Evolutionary conservation across 768 basidiomycete genomes (phyloP).

Genomic region (Phaffia australis): DNA sequence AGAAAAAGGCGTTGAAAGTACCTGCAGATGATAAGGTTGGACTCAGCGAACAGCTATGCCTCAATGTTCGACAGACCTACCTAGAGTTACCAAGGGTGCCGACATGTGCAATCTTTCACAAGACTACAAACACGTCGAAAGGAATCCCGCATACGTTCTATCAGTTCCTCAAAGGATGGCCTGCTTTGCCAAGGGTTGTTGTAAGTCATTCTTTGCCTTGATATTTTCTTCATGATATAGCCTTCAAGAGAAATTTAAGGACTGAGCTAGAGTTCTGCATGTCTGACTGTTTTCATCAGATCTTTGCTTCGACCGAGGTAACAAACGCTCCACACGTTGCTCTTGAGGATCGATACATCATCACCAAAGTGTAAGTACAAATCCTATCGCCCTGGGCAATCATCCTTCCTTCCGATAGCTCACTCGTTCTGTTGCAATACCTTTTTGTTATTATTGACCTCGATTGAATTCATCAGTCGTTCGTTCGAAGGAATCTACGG

Average conservation of each 20-base stretch:
- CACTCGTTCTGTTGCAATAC: not conserved
- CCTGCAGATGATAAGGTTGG: slow-evolving; percentile 19
- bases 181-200: slow-evolving; percentile 55
- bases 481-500: slow-evolving; percentile 48
- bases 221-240: not conserved
- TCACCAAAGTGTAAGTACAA: slow-evolving; percentile 48
- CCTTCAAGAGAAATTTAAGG: not conserved
- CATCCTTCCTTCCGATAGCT: slow-evolving; percentile 11
- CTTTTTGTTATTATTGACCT: not conserved
- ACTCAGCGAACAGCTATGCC: slow-evolving; percentile 4
- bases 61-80: not conserved
- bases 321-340: slow-evolving; percentile 47
- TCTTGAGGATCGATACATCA: slow-evolving; percentile 47
- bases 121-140: slow-evolving; percentile 32
- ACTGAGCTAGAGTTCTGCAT: not conserved
- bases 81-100: slow-evolving; percentile 42
- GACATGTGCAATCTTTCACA: slow-evolving; percentile 48
- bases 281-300: slow-evolving; percentile 36
- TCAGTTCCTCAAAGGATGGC: slow-evolving; percentile 57
- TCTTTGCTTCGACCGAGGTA: slow-evolving; percentile 54
- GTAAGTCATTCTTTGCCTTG: slow-evolving; percentile 43
- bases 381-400: too few relatives aligned
- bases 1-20: slow-evolving; percentile 22
- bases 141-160: slow-evolving; percentile 58
- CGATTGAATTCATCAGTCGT: not conserved